Evolutionary conservation across 805 yeast genomes (phyloP), one percentile per base, ranked within the genome.

Genomic region (Kodamaea kaohsiungensis): DNA sequence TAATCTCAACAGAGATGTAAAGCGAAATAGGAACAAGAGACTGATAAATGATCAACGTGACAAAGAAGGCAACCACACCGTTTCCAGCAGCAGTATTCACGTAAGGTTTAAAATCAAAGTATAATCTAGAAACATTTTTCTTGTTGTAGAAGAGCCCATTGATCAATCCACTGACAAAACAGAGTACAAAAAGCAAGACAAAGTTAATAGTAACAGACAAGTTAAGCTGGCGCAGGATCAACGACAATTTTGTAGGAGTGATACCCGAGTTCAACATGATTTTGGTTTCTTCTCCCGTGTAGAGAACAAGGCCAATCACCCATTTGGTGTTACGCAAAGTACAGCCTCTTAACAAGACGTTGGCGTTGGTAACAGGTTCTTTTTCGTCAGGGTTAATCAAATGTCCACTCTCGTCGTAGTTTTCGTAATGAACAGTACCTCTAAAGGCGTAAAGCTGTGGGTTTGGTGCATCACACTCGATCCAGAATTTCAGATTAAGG

Each of bases 11-110:
- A 54, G 95, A 86, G 57, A 89, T 87, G 69, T 89, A 89, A 57
- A 89, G 76, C 0, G 96, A 89, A 58, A 89, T 89, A 1, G 96
- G 96, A 52, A 89, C 91, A 73, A 89, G 76, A 0, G 92, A 84
- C 69, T 87, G 92, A 66, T 87, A 89, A 40, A 89, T 73, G 59
- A 88, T 89, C 56, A 89, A 75, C 2, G 91, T 86, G 27, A 88
- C 95, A 66, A 88, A 88, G 65, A 87, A 89, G 1, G 85, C 77
- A 43, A 89, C 83, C 40, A 87, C 68, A 64, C 93, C 96, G 67
- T 86, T 88, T 1, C 75, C 79, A 30, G 83, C 83, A 1, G 92
- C 80, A 1, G 86, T 68, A 0, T 86, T 83, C 4, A 86, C 92
- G 60, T 84, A 77, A 0, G 91, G 82, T 51, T 88, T 89, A 64